phyloP scores from a whole-genome alignment of 2,329 filamentous ascomycete genomes.

The Aspergillus oerlinghausenensis region DNA sequence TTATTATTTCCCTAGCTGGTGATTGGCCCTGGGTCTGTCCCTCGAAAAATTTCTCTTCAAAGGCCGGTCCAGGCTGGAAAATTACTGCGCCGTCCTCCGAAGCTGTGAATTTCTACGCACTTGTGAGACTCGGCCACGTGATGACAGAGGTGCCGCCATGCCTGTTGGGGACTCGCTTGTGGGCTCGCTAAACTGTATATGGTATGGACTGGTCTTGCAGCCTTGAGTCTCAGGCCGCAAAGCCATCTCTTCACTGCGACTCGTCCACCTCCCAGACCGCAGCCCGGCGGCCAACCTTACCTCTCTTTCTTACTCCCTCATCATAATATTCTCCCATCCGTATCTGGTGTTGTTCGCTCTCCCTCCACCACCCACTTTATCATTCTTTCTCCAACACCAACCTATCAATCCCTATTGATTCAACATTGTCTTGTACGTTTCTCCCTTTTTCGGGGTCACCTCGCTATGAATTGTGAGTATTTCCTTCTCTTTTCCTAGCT shows the following conservation, averaged over 20 bases:
- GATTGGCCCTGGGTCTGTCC: slow-evolving; percentile 12
- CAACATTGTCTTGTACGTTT: slow-evolving; percentile 11
- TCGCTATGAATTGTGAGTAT: slow-evolving; percentile 58
- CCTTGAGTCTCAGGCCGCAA: slow-evolving; percentile 26
- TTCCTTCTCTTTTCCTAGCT: slow-evolving; percentile 29
- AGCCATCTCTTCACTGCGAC: slow-evolving; percentile 24
- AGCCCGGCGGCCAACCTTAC: slow-evolving; percentile 25
- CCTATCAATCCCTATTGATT: slow-evolving; percentile 14
- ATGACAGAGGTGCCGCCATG: slow-evolving; percentile 11
- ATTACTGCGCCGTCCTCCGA: background rate
- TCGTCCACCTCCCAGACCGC: slow-evolving; percentile 18
- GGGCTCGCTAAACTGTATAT: slow-evolving; percentile 13
- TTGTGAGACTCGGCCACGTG: background rate
- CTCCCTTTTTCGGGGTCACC: slow-evolving; percentile 44
- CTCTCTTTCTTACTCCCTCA: slow-evolving; percentile 34
- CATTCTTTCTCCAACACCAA: slow-evolving; percentile 15
- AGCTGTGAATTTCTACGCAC: background rate
- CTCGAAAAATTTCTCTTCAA: slow-evolving; percentile 9
- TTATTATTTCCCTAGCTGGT: slow-evolving; percentile 12
- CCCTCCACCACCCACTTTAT: slow-evolving; percentile 23
- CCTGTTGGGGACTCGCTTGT: slow-evolving; percentile 20
- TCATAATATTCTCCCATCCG: slow-evolving; percentile 26
- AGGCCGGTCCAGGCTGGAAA: slow-evolving; percentile 3
- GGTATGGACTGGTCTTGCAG: slow-evolving; percentile 10
- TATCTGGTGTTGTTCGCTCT: slow-evolving; percentile 24